phyloP scores from a whole-genome alignment of 805 yeast genomes.

The Tetrapisispora namnaoensis region DNA sequence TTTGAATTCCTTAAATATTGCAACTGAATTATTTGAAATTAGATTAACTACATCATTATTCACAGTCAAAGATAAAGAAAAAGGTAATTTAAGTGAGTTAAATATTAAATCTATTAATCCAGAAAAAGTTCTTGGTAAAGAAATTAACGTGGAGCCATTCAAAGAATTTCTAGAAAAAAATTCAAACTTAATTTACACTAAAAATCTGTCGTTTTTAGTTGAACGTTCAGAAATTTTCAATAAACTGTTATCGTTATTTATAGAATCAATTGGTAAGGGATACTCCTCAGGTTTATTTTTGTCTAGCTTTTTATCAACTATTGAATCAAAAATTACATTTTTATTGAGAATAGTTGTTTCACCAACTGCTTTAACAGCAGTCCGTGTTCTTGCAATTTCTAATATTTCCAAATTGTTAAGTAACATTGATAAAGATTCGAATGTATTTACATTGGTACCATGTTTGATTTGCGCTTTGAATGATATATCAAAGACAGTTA shows the following conservation, averaged over 20 bases:
- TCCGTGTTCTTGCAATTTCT: constrained; percentile 42
- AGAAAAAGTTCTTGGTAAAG: constrained; percentile 21
- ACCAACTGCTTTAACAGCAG: constrained; percentile 47
- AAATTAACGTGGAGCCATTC: constrained; percentile 16
- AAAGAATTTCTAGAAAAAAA: constrained; percentile 26
- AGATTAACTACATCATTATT: constrained; percentile 55
- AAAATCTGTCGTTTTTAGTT: constrained; percentile 26
- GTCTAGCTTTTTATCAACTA: constrained; percentile 30
- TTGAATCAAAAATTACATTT: constrained; percentile 45
- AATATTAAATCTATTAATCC: constrained; percentile 24
- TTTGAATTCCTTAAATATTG: constrained; percentile 29
- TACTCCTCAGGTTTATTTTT: constrained; percentile 28
- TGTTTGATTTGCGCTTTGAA: constrained; percentile 43
- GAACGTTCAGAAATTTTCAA: constrained; percentile 33
- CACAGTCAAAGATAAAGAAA: constrained; percentile 1
- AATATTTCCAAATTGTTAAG: constrained; percentile 30
- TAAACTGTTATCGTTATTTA: constrained; percentile 34
- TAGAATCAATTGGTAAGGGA: constrained; percentile 35
- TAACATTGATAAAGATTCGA: constrained; percentile 30
- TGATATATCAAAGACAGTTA: constrained; percentile 42
- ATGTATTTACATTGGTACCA: constrained; percentile 50
- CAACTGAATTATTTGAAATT: constrained; percentile 48
- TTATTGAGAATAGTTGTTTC: constrained; percentile 47
- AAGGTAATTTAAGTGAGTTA: constrained; percentile 14
- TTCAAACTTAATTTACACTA: constrained; percentile 21